Percentiles rank a stretch among this genome's conserved stretches.
phyloP scores from a whole-genome alignment of 2,329 filamentous ascomycete species.

The Hypoxylon sp. region DNA sequence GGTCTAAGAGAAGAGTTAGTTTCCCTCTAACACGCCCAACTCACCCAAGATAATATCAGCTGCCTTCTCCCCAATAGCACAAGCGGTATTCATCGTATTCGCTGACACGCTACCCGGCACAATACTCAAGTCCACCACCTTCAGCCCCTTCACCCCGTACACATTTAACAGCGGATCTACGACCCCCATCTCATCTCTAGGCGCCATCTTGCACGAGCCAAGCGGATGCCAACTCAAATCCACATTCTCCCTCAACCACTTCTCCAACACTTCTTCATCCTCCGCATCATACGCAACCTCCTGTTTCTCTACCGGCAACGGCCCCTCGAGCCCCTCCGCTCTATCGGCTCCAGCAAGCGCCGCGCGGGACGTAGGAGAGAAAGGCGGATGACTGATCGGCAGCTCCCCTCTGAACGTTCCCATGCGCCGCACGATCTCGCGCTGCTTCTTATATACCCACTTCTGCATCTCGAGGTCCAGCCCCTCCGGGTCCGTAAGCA shows the following conservation, averaged over 20 bases:
- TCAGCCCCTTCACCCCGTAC: slow-evolving; percentile 10
- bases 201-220: slow-evolving; percentile 19
- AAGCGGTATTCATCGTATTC: slow-evolving; percentile 14
- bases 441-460: slow-evolving; percentile 12
- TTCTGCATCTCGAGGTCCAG: background rate
- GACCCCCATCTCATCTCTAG: slow-evolving; percentile 9
- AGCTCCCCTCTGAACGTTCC: slow-evolving; percentile 1
- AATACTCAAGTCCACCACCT: slow-evolving; percentile 18
- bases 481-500: slow-evolving; percentile 1
- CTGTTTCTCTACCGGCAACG: slow-evolving; percentile 7
- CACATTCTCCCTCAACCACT: slow-evolving; percentile 5
- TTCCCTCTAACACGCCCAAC: slow-evolving; percentile 5
- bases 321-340: slow-evolving; percentile 9
- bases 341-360: slow-evolving; percentile 7
- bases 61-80: slow-evolving; percentile 5
- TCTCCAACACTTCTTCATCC: slow-evolving; percentile 6
- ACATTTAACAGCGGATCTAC: slow-evolving; percentile 10
- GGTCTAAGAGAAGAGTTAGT: background rate
- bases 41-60: slow-evolving; percentile 12
- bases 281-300: slow-evolving; percentile 9
- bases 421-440: slow-evolving; percentile 9
- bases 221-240: slow-evolving; percentile 14
- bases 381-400: slow-evolving; percentile 2
- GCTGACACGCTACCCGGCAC: slow-evolving; percentile 9
- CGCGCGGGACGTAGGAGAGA: slow-evolving; percentile 8